Evolutionary conservation across 2,329 filamentous ascomycete genomes (phyloP).

Genomic region (Alternaria sp.): DNA sequence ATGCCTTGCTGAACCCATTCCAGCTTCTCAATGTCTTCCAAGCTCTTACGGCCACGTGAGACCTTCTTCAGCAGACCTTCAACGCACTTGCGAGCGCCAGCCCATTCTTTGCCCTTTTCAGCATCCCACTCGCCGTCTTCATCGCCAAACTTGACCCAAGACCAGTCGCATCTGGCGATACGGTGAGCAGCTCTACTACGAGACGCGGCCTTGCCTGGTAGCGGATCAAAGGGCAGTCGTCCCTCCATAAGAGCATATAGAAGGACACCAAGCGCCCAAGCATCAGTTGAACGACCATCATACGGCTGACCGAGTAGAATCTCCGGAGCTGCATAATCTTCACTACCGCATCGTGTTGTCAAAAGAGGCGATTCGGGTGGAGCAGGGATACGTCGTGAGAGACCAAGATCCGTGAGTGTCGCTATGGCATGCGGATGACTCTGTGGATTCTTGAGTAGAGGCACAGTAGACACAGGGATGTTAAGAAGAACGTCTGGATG

Average conservation of each 20-base stretch:
- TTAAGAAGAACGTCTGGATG: conserved; percentile 87
- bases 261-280: conserved; percentile 93
- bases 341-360: conserved; percentile 92
- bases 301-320: conserved; percentile 95
- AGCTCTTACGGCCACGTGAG: conserved; percentile 73
- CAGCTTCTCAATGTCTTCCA: conserved; percentile 75
- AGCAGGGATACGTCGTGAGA: conserved; percentile 80
- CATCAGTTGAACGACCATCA: conserved; percentile 89
- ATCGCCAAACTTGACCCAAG: conserved; percentile 86
- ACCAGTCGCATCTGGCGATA: conserved; percentile 96
- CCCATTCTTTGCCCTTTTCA: conserved; percentile 69
- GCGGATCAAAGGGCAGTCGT: conserved; percentile 90
- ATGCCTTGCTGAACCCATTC: conserved; percentile 83
- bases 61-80: conserved; percentile 86
- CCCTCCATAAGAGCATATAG: conserved; percentile 93
- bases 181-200: conserved; percentile 83
- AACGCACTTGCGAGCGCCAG: conserved; percentile 80
- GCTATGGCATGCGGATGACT: conserved; percentile 82
- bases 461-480: conserved; percentile 72
- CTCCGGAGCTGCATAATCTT: conserved; percentile 96
- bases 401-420: conserved; percentile 89
- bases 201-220: conserved; percentile 79
- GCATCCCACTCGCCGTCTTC: conserved; percentile 87
- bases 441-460: conserved; percentile 71
- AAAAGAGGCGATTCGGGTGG: conserved; percentile 81